Conservation (phyloP, 148 eudicot species). For the Silene latifolia region DNA sequence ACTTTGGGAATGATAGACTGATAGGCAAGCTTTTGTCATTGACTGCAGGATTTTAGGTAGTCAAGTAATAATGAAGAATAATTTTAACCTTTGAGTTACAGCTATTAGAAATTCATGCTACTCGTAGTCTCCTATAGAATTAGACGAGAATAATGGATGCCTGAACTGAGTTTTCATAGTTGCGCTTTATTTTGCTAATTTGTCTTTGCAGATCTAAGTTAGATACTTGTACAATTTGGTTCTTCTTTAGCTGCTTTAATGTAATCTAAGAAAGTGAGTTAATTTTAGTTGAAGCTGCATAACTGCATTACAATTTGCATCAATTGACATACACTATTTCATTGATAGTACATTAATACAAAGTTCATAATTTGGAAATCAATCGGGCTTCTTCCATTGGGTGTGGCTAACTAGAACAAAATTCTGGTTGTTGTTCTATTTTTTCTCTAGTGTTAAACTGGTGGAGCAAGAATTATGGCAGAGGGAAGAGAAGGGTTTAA, state of each 20-base stretch:
- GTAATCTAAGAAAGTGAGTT: neutral
- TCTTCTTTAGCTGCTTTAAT: neutral
- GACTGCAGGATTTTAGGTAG: too few relatives aligned
- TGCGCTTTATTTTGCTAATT: neutral
- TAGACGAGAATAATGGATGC: neutral
- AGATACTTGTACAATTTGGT: neutral
- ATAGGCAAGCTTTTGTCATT: too few relatives aligned
- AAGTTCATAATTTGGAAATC: neutral
- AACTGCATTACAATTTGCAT: neutral
- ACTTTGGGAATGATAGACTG: too few relatives aligned
- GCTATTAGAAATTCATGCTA: too few relatives aligned
- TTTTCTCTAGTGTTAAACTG: slow-evolving; percentile 64
- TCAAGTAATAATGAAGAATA: too few relatives aligned
- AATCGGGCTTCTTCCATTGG: neutral
- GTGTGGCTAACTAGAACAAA: neutral
- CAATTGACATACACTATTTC: neutral
- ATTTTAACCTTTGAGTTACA: too few relatives aligned
- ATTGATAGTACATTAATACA: neutral
- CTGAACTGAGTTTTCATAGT: neutral
- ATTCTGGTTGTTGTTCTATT: neutral
- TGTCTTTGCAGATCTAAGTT: neutral
- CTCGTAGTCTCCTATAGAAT: too few relatives aligned
- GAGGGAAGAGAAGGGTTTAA: slow-evolving; percentile 94
- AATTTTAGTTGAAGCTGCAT: neutral
- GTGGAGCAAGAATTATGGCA: slow-evolving; percentile 99